Evolutionary conservation across 148 eudicot genomes (phyloP).

Genomic region (Silene latifolia): DNA sequence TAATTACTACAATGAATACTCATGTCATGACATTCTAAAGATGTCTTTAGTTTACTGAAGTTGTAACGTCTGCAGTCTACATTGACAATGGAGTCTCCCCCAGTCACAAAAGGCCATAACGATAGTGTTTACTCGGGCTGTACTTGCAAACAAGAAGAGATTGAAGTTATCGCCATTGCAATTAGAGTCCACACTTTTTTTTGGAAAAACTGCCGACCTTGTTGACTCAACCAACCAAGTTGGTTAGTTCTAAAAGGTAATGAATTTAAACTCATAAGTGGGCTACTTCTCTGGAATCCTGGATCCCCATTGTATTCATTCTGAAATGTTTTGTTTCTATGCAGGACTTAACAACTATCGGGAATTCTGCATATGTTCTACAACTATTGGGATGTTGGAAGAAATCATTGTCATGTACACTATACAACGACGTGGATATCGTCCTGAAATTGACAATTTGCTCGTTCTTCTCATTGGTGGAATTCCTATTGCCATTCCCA

Average conservation of each 20-base stretch:
- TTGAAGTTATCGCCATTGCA: conserved; percentile 93
- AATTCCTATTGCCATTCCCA: conserved; percentile 99
- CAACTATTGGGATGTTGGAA: conserved; percentile 88
- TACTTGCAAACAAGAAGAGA: conserved; percentile 96
- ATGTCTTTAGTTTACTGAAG: conserved; percentile 11
- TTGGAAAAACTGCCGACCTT: conserved; percentile 97
- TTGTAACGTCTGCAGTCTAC: conserved; percentile 64
- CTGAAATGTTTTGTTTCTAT: conserved; percentile 8
- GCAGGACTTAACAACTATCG: conserved; percentile 94
- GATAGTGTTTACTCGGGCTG: conserved; percentile 98
- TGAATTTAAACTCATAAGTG: conserved; percentile 12
- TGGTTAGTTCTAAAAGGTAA: conserved; percentile 93
- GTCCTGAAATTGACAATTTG: conserved; percentile 97
- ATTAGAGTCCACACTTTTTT: conserved; percentile 98
- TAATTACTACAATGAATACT: not conserved
- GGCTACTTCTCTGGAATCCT: not conserved
- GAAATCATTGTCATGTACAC: conserved; percentile 97
- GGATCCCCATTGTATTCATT: conserved; percentile 1
- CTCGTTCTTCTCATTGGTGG: conserved; percentile 99
- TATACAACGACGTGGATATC: conserved; percentile 80
- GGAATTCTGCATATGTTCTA: conserved; percentile 98
- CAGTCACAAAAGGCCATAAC: conserved; percentile 95
- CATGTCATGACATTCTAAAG: not conserved
- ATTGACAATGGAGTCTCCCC: conserved; percentile 92
- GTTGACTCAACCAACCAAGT: conserved; percentile 95